These are phyloP conservation scores for Fusarium sp. DNA, from an alignment of 2,329 filamentous ascomycete species.

Conservation along the genomic window DNA sequence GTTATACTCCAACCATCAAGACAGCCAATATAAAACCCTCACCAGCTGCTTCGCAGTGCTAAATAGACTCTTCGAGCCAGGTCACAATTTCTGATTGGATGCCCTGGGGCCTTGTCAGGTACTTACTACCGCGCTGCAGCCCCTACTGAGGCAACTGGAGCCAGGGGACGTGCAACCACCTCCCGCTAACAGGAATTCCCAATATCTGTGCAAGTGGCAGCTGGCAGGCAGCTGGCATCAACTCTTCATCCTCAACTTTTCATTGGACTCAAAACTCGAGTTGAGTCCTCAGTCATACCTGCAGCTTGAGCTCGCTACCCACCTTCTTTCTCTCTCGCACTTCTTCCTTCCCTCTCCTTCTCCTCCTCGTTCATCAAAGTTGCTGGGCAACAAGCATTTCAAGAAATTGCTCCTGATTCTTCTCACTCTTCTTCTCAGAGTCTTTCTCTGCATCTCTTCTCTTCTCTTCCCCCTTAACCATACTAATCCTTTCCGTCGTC, in stretches of 20 bases:
- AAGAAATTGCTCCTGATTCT: not conserved
- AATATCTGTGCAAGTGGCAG: not conserved
- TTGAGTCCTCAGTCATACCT: not conserved
- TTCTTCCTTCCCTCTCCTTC: not conserved
- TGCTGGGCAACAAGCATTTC: not conserved
- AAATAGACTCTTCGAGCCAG: rapidly evolving
- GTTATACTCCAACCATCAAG: not conserved
- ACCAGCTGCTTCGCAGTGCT: not conserved
- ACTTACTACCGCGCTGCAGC: not conserved
- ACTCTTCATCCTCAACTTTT: not conserved
- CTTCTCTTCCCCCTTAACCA: not conserved
- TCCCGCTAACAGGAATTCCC: not conserved
- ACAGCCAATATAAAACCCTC: not conserved
- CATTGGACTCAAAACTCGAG: not conserved
- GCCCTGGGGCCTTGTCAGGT: not conserved
- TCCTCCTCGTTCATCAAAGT: not conserved
- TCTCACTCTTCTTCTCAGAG: too few relatives aligned
- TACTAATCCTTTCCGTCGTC: not conserved
- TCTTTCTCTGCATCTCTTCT: not conserved
- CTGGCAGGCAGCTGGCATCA: conserved; percentile 6
- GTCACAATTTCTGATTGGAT: not conserved
- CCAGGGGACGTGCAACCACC: not conserved
- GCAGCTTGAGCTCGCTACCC: not conserved
- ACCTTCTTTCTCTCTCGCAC: not conserved
- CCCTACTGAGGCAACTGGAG: not conserved